These are phyloP conservation scores for Trichophyton mentagrophytes DNA, from an alignment of 2,329 filamentous ascomycete species.

Conservation along the genomic window DNA sequence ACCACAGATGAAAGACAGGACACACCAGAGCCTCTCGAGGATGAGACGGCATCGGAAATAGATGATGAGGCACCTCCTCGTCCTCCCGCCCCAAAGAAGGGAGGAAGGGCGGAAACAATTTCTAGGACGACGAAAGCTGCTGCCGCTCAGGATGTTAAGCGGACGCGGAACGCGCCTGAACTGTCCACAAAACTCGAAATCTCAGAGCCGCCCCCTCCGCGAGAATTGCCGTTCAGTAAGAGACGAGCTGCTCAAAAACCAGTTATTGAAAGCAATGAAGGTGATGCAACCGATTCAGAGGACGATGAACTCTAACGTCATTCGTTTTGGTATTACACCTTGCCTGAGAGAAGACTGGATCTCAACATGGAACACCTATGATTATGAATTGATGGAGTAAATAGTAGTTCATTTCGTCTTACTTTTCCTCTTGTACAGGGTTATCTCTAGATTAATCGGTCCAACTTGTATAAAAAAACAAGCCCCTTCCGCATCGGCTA, in stretches of 20 bases:
- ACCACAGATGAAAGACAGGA: slow-evolving; percentile 16
- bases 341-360: neutral
- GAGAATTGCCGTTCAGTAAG: slow-evolving; percentile 31
- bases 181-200: slow-evolving; percentile 2
- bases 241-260: slow-evolving; percentile 5
- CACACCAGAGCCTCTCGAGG: slow-evolving; percentile 25
- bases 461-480: neutral
- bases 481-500: neutral
- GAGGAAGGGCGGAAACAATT: neutral
- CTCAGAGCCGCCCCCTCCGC: slow-evolving; percentile 26
- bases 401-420: neutral
- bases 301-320: slow-evolving; percentile 30
- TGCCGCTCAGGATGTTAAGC: neutral
- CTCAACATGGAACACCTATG: neutral
- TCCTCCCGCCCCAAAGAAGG: neutral
- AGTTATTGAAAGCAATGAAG: slow-evolving; percentile 9
- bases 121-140: neutral
- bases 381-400: neutral
- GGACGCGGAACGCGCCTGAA: neutral
- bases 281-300: slow-evolving; percentile 24
- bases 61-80: slow-evolving; percentile 15
- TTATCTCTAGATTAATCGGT: neutral
- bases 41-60: slow-evolving; percentile 22
- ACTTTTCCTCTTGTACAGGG: slow-evolving; percentile 2
- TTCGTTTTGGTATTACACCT: neutral